Base-by-base conservation (phyloP, 345 rosid species). In the Rhodamnia argentea region DNA sequence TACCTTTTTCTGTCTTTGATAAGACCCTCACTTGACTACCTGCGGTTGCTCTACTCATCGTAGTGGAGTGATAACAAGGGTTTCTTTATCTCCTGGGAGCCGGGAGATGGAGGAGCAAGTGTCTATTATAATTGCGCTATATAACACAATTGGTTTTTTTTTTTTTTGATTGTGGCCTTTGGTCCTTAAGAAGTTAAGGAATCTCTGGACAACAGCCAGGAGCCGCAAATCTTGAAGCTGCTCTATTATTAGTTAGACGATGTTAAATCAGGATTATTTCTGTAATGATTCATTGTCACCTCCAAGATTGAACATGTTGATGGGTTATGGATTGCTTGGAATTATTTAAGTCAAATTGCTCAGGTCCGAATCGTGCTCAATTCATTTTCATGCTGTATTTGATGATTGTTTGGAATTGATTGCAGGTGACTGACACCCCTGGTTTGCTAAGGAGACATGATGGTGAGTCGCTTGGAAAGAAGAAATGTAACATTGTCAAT, bases 401-500 rank as follows among this genome's bases (percentile, higher is more conserved):
- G 40, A n/a, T 82, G 9, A 83, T 86, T 86, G n/a, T 88, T 64
- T 85, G 87, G 89, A 18, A 87, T 78, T 55, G n/a, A 27, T 83
- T 90, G 86, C 94, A 97, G 99, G 97, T 96, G 83, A 97, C 98
- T 8, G 99, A 97, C 90, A 97, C 99, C 54, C 99, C 99, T 85
- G 99, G 99, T 42, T 92, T 97, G 81, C 93, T 97, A 55, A 92
- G 90, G 90, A 95, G 99, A 91, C 57, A 82, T 86, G 99, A 97
- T 87, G 99, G 99, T 97, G 92, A 88, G 84, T 82, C 23, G 6
- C 29, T 24, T 24, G 47, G 81, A 37, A 37, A 37, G 20, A 70
- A 70, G 26, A 44, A 70, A 70, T 70, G 26, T 70, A 18, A 70
- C 81, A 70, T 37, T 18, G 13, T 70, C 81, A 20, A 70, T 70